A percentile compares a stretch with the other conserved stretches of the same genome.
These are phyloP conservation scores for Dioszegia crocea DNA, from an alignment of 768 basidiomycete genomes.

Conservation along the genomic window DNA sequence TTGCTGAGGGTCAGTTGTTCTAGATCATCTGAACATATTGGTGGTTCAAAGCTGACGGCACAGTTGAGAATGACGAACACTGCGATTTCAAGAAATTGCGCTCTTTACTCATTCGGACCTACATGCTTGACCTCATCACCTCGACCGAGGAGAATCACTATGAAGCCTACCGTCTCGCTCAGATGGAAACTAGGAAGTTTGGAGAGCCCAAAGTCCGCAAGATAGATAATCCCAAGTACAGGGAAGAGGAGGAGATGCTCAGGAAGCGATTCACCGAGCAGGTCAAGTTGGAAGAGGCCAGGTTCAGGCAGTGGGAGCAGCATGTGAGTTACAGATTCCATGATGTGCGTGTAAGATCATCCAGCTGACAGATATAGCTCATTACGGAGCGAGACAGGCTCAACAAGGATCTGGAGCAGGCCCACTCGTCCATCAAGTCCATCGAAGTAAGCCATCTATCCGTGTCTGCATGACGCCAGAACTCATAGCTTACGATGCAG, in stretches of 20 bases:
- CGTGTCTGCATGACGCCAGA: not conserved
- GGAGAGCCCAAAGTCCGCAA: conserved; percentile 98
- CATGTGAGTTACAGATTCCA: conserved; percentile 62
- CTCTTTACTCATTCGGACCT: conserved; percentile 88
- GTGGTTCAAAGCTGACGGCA: not conserved
- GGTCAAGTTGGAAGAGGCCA: conserved; percentile 95
- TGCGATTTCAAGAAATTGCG: conserved; percentile 99
- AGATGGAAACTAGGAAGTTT: conserved; percentile 99
- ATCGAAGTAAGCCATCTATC: conserved; percentile 43
- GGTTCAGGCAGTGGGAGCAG: conserved; percentile 99
- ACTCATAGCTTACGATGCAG: conserved; percentile 12
- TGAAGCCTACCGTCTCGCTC: conserved; percentile 94
- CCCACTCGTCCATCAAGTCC: conserved; percentile 53
- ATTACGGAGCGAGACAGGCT: conserved; percentile 97
- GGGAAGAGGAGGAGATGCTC: conserved; percentile 95
- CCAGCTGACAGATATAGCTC: conserved; percentile 65
- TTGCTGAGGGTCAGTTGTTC: conserved; percentile 79
- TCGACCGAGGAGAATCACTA: conserved; percentile 95
- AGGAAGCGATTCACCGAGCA: conserved; percentile 98
- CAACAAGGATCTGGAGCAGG: conserved; percentile 95
- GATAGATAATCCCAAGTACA: conserved; percentile 98
- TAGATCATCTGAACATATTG: no score
- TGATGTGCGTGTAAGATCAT: not conserved
- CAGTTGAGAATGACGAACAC: conserved; percentile 98
- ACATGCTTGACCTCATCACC: conserved; percentile 96